Evolutionary conservation across 2,329 filamentous ascomycete genomes (phyloP).

Genomic region (Stemphylium lycopersici): DNA sequence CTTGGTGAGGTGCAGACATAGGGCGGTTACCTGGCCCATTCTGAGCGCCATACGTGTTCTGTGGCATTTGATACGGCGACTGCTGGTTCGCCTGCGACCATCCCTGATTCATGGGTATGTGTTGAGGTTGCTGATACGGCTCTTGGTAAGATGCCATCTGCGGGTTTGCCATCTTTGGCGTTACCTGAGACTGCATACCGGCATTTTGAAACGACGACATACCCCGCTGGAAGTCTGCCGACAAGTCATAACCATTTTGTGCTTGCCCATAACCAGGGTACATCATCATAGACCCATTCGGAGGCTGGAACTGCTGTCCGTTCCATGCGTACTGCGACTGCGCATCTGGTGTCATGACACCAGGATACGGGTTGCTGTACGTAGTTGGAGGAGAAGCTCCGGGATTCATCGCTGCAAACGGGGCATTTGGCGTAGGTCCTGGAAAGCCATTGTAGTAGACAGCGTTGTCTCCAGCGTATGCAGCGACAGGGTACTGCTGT

Average conservation of each 20-base stretch:
- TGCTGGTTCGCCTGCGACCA: slow-evolving; percentile 45
- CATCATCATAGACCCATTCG: slow-evolving; percentile 32
- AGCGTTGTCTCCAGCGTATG: slow-evolving; percentile 43
- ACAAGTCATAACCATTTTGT: slow-evolving; percentile 52
- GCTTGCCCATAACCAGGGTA: slow-evolving; percentile 37
- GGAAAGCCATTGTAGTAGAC: slow-evolving; percentile 53
- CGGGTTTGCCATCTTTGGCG: slow-evolving; percentile 47
- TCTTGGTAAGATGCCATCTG: slow-evolving; percentile 45
- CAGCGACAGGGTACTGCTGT: slow-evolving; percentile 38
- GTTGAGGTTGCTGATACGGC: slow-evolving; percentile 38
- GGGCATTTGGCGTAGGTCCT: slow-evolving; percentile 35
- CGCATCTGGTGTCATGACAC: slow-evolving; percentile 46
- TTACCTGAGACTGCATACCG: slow-evolving; percentile 42
- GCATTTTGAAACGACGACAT: slow-evolving; percentile 54
- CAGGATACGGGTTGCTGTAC: slow-evolving; percentile 42
- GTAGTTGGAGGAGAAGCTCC: slow-evolving; percentile 36
- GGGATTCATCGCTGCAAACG: slow-evolving; percentile 38
- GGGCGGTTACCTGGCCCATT: slow-evolving; percentile 39
- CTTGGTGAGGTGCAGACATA: slow-evolving; percentile 45
- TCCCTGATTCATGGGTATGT: slow-evolving; percentile 36
- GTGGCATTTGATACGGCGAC: slow-evolving; percentile 33
- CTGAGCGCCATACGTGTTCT: slow-evolving; percentile 31
- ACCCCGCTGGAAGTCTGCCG: slow-evolving; percentile 53
- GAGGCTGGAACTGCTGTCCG: slow-evolving; percentile 37
- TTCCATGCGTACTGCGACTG: slow-evolving; percentile 47